Evolutionary conservation across 1,284 basidiomycete species (phyloP).

Genomic region (Cutaneotrichosporon dermatis): DNA sequence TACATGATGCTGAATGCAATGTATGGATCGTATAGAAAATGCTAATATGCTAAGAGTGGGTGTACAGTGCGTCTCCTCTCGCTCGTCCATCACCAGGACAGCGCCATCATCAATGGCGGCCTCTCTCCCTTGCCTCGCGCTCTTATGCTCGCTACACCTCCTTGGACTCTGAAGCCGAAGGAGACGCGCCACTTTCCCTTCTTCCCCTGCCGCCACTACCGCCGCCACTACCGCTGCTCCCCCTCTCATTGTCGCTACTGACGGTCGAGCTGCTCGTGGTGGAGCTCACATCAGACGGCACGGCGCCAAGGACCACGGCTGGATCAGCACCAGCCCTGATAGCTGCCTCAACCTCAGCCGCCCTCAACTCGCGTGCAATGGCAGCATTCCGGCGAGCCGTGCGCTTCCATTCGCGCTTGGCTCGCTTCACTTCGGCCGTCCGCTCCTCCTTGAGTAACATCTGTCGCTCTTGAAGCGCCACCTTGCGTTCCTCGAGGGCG

Average conservation of each 20-base stretch:
- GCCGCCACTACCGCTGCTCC: neutral
- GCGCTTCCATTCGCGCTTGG: constrained; percentile 6
- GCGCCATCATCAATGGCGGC: too few species aligned
- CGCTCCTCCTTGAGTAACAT: constrained; percentile 10
- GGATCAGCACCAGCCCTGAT: neutral
- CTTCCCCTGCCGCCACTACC: neutral
- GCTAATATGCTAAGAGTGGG: neutral
- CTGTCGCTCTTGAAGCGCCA: constrained; percentile 10
- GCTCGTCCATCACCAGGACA: too few species aligned
- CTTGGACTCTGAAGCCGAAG: too few species aligned
- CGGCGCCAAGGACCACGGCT: neutral
- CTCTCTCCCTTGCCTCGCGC: too few species aligned
- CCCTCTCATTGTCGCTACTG: neutral
- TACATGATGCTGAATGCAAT: too few species aligned
- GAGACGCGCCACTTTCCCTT: neutral
- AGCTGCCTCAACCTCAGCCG: neutral
- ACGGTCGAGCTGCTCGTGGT: neutral
- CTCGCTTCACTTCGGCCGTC: constrained; percentile 4
- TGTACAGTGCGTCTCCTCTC: neutral
- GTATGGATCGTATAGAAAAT: neutral
- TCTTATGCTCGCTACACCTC: too few species aligned
- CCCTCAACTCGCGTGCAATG: neutral
- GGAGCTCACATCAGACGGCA: neutral
- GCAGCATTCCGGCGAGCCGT: constrained; percentile 4
- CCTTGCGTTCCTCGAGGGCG: constrained; percentile 8